These are phyloP conservation scores for Neocallimastix lanati DNA, from an alignment of 192 early-diverging fungal genomes.

Conservation along the genomic window DNA sequence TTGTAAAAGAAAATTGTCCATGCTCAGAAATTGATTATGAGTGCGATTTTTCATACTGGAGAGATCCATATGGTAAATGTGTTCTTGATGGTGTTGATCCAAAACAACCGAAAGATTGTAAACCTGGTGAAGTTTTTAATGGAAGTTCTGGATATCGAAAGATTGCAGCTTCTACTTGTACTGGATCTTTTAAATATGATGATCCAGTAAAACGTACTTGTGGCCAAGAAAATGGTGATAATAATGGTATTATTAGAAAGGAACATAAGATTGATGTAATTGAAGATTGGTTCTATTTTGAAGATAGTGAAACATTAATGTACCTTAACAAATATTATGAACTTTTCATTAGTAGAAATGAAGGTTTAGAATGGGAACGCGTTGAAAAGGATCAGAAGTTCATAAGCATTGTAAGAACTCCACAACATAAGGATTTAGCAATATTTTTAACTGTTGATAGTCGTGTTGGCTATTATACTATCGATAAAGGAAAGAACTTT, in stretches of 20 bases:
- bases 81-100: constrained; percentile 47
- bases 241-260: neutral
- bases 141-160: constrained; percentile 74
- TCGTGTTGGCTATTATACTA: neutral
- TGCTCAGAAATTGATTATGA: constrained; percentile 79
- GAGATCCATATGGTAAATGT: constrained; percentile 1
- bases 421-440: neutral
- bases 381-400: neutral
- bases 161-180: constrained; percentile 52
- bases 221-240: constrained; percentile 13
- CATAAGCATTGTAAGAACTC: neutral
- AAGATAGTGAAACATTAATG: neutral
- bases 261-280: neutral
- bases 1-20: constrained; percentile 39
- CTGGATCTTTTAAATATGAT: constrained; percentile 45
- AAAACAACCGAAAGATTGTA: constrained; percentile 50
- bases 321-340: neutral
- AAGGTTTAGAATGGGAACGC: neutral
- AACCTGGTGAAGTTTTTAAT: constrained; percentile 38
- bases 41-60: constrained; percentile 74
- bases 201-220: constrained; percentile 50
- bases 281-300: neutral
- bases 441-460: neutral
- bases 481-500: neutral
- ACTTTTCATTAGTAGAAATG: neutral